Base-by-base conservation (phyloP, 306 rosid genomes). In the Inga leiocalycina region DNA sequence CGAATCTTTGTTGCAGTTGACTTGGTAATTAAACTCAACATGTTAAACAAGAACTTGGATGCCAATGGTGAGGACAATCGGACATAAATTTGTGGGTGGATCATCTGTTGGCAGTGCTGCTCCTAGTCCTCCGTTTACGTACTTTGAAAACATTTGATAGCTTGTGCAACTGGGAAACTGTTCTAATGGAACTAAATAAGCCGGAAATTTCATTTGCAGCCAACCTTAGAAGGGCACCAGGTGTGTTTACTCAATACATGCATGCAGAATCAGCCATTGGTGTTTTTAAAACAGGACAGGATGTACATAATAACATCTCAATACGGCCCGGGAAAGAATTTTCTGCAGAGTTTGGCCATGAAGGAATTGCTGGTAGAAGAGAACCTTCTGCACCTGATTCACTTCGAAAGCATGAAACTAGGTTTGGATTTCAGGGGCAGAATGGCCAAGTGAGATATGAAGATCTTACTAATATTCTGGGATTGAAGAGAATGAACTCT, bases 401-500 rank as follows among this genome's bases (percentile, higher is more conserved):
- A 66, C 49, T 78, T 54, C 87, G 5, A 77, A 83, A 75, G 39
- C 57, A 44, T 13, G 89, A 87, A 79, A 81, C 5, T 83, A 85
- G 48, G 72, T 82, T 54, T 84, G 89, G 65, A 22, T 37, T 83
- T 71, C 83, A 74, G 59, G 64, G 64, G 81, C 85, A 87, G 86
- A 90, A 89, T 64, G 77, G 45, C 34, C 89, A 85, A 10, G 78
- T 81, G 81, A 88, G 85, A 20, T 89, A 89, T 35, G 90, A 89
- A 79, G 96, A 82, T 77, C 91, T 85, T 72, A 81, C 87, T 49
- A 85, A 86, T 69, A 62, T 89, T 81, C 85, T 90, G 76, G 97
- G 90, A 84, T 82, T 90, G 89, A 86, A 76, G 88, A 88, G 93
- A 86, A 80, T 83, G 88, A 81, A 86, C 72, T 93, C 93, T 7